These are phyloP conservation scores for Saxophila tyrrhenica DNA, from an alignment of 495 filamentous ascomycete genomes.

Conservation along the genomic window DNA sequence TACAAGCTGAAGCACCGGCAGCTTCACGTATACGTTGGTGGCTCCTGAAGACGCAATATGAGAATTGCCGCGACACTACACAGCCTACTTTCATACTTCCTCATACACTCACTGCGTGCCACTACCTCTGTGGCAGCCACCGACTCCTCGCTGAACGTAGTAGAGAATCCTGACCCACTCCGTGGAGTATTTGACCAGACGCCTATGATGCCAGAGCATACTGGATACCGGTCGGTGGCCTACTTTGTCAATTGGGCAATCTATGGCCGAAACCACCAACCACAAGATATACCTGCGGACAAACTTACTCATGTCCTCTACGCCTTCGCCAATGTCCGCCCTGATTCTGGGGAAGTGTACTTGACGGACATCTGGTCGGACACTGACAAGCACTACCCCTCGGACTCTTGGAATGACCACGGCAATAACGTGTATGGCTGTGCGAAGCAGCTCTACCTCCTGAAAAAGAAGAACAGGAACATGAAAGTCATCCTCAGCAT, in stretches of 20 bases:
- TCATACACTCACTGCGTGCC: not conserved
- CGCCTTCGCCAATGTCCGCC: slow-evolving; percentile 71
- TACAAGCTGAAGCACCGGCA: too few relatives aligned
- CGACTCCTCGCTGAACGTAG: not conserved
- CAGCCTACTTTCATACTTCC: not conserved
- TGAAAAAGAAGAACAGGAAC: slow-evolving; percentile 79
- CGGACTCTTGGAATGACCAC: slow-evolving; percentile 57
- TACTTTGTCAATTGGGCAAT: slow-evolving; percentile 78
- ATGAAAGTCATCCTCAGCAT: slow-evolving; percentile 88
- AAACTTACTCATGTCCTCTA: slow-evolving; percentile 90
- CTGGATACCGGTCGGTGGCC: slow-evolving; percentile 55
- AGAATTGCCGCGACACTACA: not conserved
- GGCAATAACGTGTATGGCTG: slow-evolving; percentile 63
- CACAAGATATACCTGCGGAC: slow-evolving; percentile 75
- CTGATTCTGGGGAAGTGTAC: slow-evolving; percentile 69
- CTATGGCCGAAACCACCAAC: slow-evolving; percentile 47
- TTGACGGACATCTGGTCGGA: slow-evolving; percentile 80
- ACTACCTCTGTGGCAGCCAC: not conserved
- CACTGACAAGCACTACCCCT: slow-evolving; percentile 72
- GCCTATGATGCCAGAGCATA: not conserved
- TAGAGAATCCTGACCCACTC: not conserved
- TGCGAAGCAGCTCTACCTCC: slow-evolving; percentile 83
- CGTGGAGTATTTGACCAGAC: not conserved
- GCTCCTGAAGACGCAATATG: too few relatives aligned
- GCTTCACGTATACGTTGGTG: too few relatives aligned